Percentiles rank a stretch among this genome's conserved stretches.
phyloP scores from a whole-genome alignment of 768 basidiomycete genomes.

The Erythrobasidium yunnanense region DNA sequence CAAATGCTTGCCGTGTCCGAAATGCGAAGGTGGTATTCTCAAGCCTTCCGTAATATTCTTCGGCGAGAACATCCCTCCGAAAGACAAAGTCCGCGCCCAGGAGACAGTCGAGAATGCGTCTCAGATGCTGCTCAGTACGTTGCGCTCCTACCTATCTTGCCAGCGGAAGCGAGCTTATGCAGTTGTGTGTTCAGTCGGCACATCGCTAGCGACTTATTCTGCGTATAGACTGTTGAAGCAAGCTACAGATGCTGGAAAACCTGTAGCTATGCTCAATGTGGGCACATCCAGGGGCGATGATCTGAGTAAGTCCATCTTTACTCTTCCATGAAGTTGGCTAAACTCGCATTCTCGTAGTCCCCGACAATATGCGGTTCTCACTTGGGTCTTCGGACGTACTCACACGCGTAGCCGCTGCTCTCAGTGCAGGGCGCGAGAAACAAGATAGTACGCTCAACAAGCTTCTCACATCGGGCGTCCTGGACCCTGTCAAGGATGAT shows the following conservation, averaged over 20 bases:
- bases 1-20: slow-evolving; percentile 21
- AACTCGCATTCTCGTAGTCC: too few species aligned
- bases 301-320: not conserved
- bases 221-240: slow-evolving; percentile 38
- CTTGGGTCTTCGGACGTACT: slow-evolving; percentile 22
- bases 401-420: slow-evolving; percentile 8
- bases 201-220: slow-evolving; percentile 43
- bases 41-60: slow-evolving; percentile 29
- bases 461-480: slow-evolving; percentile 17
- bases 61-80: slow-evolving; percentile 26
- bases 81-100: slow-evolving; percentile 10
- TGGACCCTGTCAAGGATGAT: slow-evolving; percentile 18
- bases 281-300: slow-evolving; percentile 28
- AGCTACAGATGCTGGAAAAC: slow-evolving; percentile 3
- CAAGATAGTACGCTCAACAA: not conserved
- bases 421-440: slow-evolving; percentile 6
- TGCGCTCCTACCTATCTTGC: too few species aligned
- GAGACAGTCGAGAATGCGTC: slow-evolving; percentile 34
- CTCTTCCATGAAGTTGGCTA: too few species aligned
- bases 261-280: slow-evolving; percentile 14
- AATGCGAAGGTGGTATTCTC: slow-evolving; percentile 19
- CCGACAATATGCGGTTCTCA: slow-evolving; percentile 5
- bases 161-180: too few species aligned
- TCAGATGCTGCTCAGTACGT: slow-evolving; percentile 38
- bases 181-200: slow-evolving; percentile 39